Evolutionary conservation across 352 stramenopile species (phyloP), one percentile per base, ranked within the genome.

Genomic region (Globisporangium cederbergense): DNA sequence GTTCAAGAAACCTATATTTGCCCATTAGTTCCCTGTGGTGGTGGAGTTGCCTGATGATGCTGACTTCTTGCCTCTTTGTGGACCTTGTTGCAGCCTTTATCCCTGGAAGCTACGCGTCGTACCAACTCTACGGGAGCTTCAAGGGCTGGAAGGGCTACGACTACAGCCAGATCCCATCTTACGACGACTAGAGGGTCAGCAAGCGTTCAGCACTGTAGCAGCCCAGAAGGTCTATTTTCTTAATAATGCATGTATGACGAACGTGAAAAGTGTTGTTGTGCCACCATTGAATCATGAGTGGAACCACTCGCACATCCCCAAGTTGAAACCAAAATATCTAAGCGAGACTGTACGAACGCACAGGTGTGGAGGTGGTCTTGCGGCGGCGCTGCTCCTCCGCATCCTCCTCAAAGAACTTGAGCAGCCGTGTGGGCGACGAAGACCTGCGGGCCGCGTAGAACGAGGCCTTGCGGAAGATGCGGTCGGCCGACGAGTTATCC

Each of bases 101-200:
- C 28, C 86, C 86, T 1, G 86, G 86, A 4, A 90, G 79, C 73
- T 95, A 95, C 63, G 86, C 86, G 54, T 83, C 73, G 13, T 78
- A 76, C 61, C 83, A 93, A 67, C 77, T 95, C 14, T 95, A 93
- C 64, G 86, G 86, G 1, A 81, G 77, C 32, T 95, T 75, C 75
- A 90, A 92, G 63, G 86, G 84, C 55, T 95, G 86, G 86, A 87
- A 88, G 60, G 86, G 86, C 60, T 95, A 92, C 73, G 62, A 89
- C 67, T 95, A 93, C 75, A 85, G 78, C 68, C 82, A 95, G 59
- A 79, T 95, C 52, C 84, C 86, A 43, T 93, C 84, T 46, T 95
- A 93, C 64, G 86, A 95, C 63, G 86, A 93, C 65, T 95, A 57
- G 54, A 76, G 20, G 10, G 32, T 10, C 9, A 16, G 14, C 7